Evolutionary conservation across 2,329 filamentous ascomycete genomes (phyloP), one percentile per base, ranked within the genome.

Genomic region (Colletotrichum sp.): DNA sequence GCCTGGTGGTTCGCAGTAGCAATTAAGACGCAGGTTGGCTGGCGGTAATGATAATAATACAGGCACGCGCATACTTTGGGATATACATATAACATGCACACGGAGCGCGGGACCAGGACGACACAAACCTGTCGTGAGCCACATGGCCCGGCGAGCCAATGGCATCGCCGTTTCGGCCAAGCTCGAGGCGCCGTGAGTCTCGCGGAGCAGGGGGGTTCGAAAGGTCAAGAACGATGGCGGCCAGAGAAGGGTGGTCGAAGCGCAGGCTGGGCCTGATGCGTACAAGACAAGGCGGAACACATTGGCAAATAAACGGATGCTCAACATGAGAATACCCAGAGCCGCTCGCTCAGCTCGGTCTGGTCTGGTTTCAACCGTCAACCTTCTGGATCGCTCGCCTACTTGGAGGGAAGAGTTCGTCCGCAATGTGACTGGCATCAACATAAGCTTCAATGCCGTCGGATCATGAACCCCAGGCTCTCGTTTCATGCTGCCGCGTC

Each of bases 151-250:
- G n/a, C 32, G 70, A 64, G 36, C 72, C 72, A 72, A 73, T 72
- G 69, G 19, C 29, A 68, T 59, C 22, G 44, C 30, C 61, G 68
- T 61, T 39, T 32, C 29, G 68, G 36, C 59, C 75, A 72, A 72
- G 36, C 72, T 77, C 59, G 68, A 76, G 72, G 72, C 72, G 72
- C 68, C 75, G 34, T 30, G 62, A 76, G 68, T 64, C 63, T 76
- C 69, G 73, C 61, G 67, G 32, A 44, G 27, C 67, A 75, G 36
- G 44, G 72, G 71, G 63, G 63, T 27, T 52, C 30, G 34, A 36
- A 32, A 73, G 34, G 68, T 34, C 39, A 34, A 59, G 49, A 68
- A 36, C 64, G 44, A 69, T 52, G 49, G 71, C 64, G 34, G 65
- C 74, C 57, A 44, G 36, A 55, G 63, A 52, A 65, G 57, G 44